Percentiles rank a stretch among this genome's conserved stretches.
Conservation (phyloP, 1,284 basidiomycete species). For the Caloboletus firmus region DNA sequence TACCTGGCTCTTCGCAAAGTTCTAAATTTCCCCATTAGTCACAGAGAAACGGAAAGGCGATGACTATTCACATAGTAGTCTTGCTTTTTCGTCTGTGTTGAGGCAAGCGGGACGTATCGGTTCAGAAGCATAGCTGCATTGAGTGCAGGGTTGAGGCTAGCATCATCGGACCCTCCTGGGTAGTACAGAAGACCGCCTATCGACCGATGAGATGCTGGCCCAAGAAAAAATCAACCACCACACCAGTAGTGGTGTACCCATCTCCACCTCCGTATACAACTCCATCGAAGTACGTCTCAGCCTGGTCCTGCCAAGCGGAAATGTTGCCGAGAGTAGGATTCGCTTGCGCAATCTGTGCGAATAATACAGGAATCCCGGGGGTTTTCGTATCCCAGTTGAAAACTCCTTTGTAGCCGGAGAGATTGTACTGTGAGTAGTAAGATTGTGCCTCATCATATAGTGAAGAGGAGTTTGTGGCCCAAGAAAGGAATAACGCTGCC, state of each 20-base stretch:
- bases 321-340: constrained; percentile 53
- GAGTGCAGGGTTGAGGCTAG: constrained; percentile 82
- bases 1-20: constrained; percentile 74
- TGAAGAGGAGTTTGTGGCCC: constrained; percentile 62
- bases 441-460: constrained; percentile 66
- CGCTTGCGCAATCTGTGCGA: constrained; percentile 62
- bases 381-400: constrained; percentile 91
- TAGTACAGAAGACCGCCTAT: constrained; percentile 80
- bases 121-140: constrained; percentile 82
- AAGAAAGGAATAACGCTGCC: constrained; percentile 75
- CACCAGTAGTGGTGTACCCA: constrained; percentile 56
- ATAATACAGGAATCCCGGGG: constrained; percentile 74
- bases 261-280: constrained; percentile 61
- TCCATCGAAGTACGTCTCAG: constrained; percentile 76
- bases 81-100: constrained; percentile 54
- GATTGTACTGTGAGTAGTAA: constrained; percentile 59
- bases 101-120: constrained; percentile 75
- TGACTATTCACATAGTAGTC: constrained; percentile 56
- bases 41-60: not conserved
- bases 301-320: constrained; percentile 66
- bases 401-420: constrained; percentile 55
- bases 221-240: constrained; percentile 10
- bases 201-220: constrained; percentile 1
- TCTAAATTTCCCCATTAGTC: constrained; percentile 37
- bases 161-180: constrained; percentile 74